Evolutionary conservation across 1,284 basidiomycete genomes (phyloP).

Genomic region (Ustilago esculenta): DNA sequence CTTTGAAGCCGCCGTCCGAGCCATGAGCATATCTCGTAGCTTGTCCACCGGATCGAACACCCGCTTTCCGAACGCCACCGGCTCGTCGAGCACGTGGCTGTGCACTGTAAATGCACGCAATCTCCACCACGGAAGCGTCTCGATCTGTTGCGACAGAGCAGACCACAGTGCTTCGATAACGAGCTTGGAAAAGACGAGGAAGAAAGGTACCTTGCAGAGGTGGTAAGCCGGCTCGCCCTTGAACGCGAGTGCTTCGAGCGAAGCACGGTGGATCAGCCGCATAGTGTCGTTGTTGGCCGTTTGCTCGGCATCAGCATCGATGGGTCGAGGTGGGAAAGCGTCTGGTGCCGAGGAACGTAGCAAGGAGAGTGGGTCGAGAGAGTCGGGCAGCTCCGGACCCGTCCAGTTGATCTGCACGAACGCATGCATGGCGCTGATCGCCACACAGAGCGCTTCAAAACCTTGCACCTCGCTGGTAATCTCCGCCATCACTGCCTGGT

Average conservation of each 20-base stretch:
- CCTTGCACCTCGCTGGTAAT: constrained; percentile 5
- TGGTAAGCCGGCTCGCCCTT: constrained; percentile 97
- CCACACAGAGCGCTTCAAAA: constrained; percentile 72
- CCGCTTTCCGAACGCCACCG: constrained; percentile 74
- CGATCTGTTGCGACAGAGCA: constrained; percentile 9
- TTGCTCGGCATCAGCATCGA: constrained; percentile 69
- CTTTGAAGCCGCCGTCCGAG: constrained; percentile 60
- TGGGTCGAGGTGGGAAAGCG: constrained; percentile 70
- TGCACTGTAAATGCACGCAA: constrained; percentile 80
- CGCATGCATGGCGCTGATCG: constrained; percentile 82
- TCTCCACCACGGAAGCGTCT: constrained; percentile 73
- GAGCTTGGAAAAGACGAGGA: constrained; percentile 80
- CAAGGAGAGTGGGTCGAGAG: constrained; percentile 27
- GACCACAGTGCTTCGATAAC: constrained; percentile 72
- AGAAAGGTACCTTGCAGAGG: constrained; percentile 76
- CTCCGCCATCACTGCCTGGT: constrained; percentile 1
- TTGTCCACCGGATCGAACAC: constrained; percentile 71
- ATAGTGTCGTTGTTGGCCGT: constrained; percentile 34
- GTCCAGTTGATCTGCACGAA: constrained; percentile 98
- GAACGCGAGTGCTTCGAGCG: constrained; percentile 81
- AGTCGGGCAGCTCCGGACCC: constrained; percentile 79
- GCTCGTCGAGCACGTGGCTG: constrained; percentile 85
- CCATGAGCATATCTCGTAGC: constrained; percentile 68
- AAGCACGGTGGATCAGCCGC: constrained; percentile 71
- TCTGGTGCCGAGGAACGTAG: constrained; percentile 68